Evolutionary conservation across 208 protist species (phyloP), one percentile per base, ranked within the genome.

Genomic region (Crithidia thermophila): DNA sequence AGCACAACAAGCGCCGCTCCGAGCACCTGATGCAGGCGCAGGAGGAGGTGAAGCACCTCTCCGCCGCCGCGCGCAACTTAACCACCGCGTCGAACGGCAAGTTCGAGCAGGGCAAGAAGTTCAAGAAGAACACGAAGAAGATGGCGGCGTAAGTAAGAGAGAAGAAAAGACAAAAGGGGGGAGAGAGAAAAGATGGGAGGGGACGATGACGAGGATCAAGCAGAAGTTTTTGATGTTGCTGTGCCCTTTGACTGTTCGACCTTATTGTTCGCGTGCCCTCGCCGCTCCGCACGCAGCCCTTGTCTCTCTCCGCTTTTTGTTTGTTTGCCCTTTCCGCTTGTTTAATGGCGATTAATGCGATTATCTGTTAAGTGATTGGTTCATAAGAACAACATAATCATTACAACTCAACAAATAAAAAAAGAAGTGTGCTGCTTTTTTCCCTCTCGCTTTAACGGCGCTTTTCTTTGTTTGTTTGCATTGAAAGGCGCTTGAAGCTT

Each of bases 61-160:
- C 75, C 21, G 76, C 85, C 14, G 85, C 84, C 10, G 66, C 88
- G 27, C 78, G 75, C 57, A 78, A 88, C 58, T 72, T 97, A 23
- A 56, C 89, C 50, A 97, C 93, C 3, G 93, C 90, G 13, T 96
- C 91, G n/a, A 97, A 96, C 66, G 90, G 90, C 23, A 97, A 97
- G 76, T 97, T 95, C 57, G 90, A 97, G 36, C 87, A 86, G 71
- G 75, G 62, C 8, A 85, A 80, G 57, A 62, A 58, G 37, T 84
- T 91, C 56, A 87, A 85, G 65, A 91, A 91, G 67, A 78, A 71
- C 57, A 67, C 57, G 18, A 88, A 85, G 73, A 78, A 69, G 51
- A 67, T 85, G 53, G 53, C 67, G 6, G 71, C 74, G 27, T 84
- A 72, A 71, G 20, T 3, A 36, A 33, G 14, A 18, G 14, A 30